Percentiles rank a stretch among this genome's conserved stretches.
Evolutionary conservation across 1,139 yeast species (phyloP).

Genomic region (Pichia sp.): DNA sequence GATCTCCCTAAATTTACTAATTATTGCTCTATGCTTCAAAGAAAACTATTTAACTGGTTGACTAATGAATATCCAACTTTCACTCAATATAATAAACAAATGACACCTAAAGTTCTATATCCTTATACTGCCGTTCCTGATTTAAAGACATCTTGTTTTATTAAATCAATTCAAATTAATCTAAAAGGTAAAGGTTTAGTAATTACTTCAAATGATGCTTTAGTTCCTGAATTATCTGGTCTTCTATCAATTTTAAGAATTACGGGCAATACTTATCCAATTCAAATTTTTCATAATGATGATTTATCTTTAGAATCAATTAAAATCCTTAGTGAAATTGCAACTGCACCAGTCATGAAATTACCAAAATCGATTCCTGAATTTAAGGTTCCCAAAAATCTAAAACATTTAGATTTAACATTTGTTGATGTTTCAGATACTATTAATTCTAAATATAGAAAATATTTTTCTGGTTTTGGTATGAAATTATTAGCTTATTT

Average conservation of each 20-base stretch:
- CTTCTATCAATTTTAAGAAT: constrained; percentile 43
- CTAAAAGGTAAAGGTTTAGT: constrained; percentile 48
- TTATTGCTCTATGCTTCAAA: constrained; percentile 5
- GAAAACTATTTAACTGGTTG: constrained; percentile 27
- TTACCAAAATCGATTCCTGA: constrained; percentile 26
- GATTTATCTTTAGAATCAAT: constrained; percentile 32
- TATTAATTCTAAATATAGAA: constrained; percentile 29
- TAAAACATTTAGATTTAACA: constrained; percentile 38
- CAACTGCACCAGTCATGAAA: constrained; percentile 30
- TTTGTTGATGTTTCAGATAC: constrained; percentile 41
- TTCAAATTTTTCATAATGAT: constrained; percentile 48
- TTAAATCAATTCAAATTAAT: constrained; percentile 35
- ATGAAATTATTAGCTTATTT: constrained; percentile 45
- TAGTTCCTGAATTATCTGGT: constrained; percentile 40
- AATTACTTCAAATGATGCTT: constrained; percentile 40
- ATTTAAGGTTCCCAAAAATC: constrained; percentile 16
- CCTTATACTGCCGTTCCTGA: constrained; percentile 12
- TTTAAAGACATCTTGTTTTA: constrained; percentile 30
- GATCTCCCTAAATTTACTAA: constrained; percentile 6
- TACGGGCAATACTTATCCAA: constrained; percentile 42
- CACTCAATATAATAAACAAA: constrained; percentile 20
- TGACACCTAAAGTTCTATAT: constrained; percentile 10
- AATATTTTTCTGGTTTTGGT: constrained; percentile 37
- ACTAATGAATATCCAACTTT: constrained; percentile 24
- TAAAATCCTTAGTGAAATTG: constrained; percentile 32